A percentile compares a stretch with the other conserved stretches of the same genome.
Evolutionary conservation across 2,329 filamentous ascomycete genomes (phyloP).

Genomic region (Colletotrichum sp.): DNA sequence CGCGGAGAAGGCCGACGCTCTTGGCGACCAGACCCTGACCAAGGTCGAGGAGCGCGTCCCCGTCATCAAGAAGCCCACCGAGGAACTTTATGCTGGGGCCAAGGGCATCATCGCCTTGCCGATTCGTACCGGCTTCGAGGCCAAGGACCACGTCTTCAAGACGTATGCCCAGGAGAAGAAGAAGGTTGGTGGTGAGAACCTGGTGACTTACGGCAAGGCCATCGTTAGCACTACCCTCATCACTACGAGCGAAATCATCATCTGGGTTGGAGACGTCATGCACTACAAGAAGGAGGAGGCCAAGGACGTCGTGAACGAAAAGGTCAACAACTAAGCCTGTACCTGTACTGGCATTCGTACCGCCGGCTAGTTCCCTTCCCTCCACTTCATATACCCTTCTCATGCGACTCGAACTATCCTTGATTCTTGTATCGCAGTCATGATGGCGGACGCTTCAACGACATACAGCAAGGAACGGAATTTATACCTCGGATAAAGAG

Average conservation of each 20-base stretch:
- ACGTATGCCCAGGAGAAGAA: constrained; percentile 65
- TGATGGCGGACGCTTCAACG: constrained; percentile 15
- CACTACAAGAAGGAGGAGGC: constrained; percentile 67
- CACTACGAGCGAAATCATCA: constrained; percentile 68
- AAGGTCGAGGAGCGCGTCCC: constrained; percentile 76
- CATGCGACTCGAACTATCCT: not conserved
- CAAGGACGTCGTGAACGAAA: constrained; percentile 60
- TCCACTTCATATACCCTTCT: constrained; percentile 15
- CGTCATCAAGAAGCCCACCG: constrained; percentile 76
- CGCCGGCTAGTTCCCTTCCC: not conserved
- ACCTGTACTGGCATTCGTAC: not conserved
- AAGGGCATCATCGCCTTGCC: constrained; percentile 67
- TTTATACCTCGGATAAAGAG: constrained; percentile 18
- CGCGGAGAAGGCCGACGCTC: constrained; percentile 77
- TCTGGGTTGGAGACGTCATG: constrained; percentile 64
- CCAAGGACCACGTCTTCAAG: constrained; percentile 64
- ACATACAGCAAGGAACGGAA: constrained; percentile 21
- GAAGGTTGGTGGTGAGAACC: constrained; percentile 67
- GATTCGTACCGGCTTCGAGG: constrained; percentile 64
- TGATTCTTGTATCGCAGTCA: constrained; percentile 3
- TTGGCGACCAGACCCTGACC: constrained; percentile 75
- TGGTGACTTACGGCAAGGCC: constrained; percentile 74
- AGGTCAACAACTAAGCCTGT: constrained; percentile 45
- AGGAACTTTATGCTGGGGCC: constrained; percentile 70
- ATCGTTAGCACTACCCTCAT: constrained; percentile 70